Evolutionary conservation across 306 rosid species (phyloP), one percentile per base, ranked within the genome.

Genomic region (peach (Prunus persica)): DNA sequence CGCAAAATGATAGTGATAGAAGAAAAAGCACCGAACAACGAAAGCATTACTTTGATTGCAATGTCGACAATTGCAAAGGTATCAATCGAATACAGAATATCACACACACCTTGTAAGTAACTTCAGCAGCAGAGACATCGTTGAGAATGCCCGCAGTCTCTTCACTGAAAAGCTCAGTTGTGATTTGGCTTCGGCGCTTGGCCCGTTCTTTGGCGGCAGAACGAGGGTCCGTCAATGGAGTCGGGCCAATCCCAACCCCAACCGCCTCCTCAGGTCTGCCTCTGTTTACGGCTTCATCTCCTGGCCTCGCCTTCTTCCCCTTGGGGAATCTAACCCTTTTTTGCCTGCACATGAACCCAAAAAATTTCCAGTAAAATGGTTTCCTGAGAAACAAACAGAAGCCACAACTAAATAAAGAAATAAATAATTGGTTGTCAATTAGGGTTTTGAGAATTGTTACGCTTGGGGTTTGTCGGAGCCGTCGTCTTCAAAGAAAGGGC

Each of bases 261-360:
- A 34, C 38, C 8, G 38, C 8, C 38, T 47, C 51, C 81, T 81
- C 89, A 28, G 72, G 84, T 49, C 76, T 80, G 51, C 22, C 88
- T 81, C 69, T 38, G 19, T 58, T 87, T 64, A 75, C 85, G 34
- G 74, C 68, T 79, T 84, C 91, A 57, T 69, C 89, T 65, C 76
- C 96, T 8, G 79, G 75, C 72, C 81, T 94, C 81, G 78, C 91
- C 80, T 94, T 91, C 90, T 85, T 94, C 6, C 97, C 97, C 86
- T 91, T 94, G 0, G 98, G 97, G 83, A 91, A 94, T 85, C 95
- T 80, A 18, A 90, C 86, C 86, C 84, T 91, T 77, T 94, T 56
- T 94, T 49, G 75, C 75, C 20, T 60, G 64, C 20, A 56, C 61
- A n/a, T n/a, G 38, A 47, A 47, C 51, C 51, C 51, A 47, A 47